These are phyloP conservation scores for Fusarium papillatum DNA, from an alignment of 2,329 filamentous ascomycete genomes.

Conservation along the genomic window DNA sequence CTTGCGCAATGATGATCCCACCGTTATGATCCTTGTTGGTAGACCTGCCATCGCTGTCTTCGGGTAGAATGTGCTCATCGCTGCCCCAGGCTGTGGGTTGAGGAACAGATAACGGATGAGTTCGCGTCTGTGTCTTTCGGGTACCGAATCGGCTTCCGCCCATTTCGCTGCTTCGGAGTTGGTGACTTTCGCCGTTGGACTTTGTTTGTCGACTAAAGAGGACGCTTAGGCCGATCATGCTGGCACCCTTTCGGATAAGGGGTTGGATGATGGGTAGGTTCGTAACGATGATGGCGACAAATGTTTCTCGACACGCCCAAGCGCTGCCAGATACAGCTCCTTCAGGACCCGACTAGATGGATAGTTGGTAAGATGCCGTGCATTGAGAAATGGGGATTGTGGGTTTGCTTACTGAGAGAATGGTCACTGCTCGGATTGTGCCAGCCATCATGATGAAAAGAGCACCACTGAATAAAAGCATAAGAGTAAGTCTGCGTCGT, in stretches of 20 bases:
- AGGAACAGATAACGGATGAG: constrained; percentile 25
- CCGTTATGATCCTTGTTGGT: constrained; percentile 5
- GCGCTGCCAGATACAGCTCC: constrained; percentile 34
- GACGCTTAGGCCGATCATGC: constrained; percentile 33
- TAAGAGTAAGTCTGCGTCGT: constrained; percentile 37
- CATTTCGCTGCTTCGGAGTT: constrained; percentile 31
- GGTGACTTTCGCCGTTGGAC: constrained; percentile 36
- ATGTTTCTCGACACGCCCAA: constrained; percentile 56
- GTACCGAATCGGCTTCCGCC: constrained; percentile 29
- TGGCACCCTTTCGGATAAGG: constrained; percentile 35
- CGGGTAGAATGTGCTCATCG: constrained; percentile 38
- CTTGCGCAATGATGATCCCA: constrained; percentile 36
- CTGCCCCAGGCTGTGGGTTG: constrained; percentile 36
- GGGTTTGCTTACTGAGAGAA: constrained; percentile 23
- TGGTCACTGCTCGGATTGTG: constrained; percentile 37
- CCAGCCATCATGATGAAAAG: constrained; percentile 40
- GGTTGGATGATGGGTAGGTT: constrained; percentile 46
- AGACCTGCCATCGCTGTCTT: constrained; percentile 7
- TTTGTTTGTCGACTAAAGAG: constrained; percentile 32
- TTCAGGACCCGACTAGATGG: constrained; percentile 24
- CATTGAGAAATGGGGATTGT: not conserved
- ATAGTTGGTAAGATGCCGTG: not conserved
- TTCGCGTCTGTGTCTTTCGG: constrained; percentile 6
- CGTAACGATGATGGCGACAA: constrained; percentile 54
- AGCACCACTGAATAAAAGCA: constrained; percentile 37